phyloP scores from a whole-genome alignment of 2,329 filamentous ascomycete genomes.

The Dryadomyces sulphureus region DNA sequence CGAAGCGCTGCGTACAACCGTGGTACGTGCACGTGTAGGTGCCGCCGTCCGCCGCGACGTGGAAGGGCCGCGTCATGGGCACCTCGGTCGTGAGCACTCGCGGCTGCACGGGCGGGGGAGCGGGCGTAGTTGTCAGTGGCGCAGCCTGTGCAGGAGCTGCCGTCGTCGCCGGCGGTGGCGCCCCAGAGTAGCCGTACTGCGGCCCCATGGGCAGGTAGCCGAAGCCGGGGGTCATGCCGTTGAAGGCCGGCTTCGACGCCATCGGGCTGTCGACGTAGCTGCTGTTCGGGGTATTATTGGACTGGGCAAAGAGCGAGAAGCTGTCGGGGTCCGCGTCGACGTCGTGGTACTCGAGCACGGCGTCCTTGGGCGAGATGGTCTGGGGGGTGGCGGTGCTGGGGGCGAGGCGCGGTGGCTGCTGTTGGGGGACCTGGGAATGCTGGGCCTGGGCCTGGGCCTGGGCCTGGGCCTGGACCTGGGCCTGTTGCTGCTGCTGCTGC shows the following conservation, averaged over 20 bases:
- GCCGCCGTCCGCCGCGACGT: conserved; percentile 58
- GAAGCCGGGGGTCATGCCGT: too few species aligned
- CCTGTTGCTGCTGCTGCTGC: conserved; percentile 18
- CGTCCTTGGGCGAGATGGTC: conserved; percentile 91
- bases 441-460: conserved; percentile 36
- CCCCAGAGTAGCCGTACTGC: too few species aligned
- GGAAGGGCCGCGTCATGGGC: conserved; percentile 30
- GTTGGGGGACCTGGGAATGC: conserved; percentile 20
- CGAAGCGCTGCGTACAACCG: conserved; percentile 76
- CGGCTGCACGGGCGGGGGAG: conserved; percentile 20
- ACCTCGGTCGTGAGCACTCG: background rate
- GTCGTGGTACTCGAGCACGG: conserved; percentile 72
- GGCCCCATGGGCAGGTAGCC: too few species aligned
- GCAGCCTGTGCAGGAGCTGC: too few species aligned
- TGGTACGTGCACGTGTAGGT: conserved; percentile 97
- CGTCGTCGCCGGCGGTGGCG: too few species aligned
- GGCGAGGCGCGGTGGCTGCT: conserved; percentile 20
- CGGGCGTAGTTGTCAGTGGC: background rate
- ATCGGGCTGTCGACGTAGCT: background rate
- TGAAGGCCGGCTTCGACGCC: too few species aligned
- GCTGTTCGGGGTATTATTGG: conserved; percentile 25
- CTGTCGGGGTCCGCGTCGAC: conserved; percentile 30
- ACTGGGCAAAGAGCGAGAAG: conserved; percentile 51
- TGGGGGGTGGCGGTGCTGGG: conserved; percentile 47
- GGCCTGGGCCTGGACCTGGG: conserved; percentile 42